These are phyloP conservation scores for Alternaria sp. DNA, from an alignment of 2,329 filamentous ascomycete species.

Conservation along the genomic window DNA sequence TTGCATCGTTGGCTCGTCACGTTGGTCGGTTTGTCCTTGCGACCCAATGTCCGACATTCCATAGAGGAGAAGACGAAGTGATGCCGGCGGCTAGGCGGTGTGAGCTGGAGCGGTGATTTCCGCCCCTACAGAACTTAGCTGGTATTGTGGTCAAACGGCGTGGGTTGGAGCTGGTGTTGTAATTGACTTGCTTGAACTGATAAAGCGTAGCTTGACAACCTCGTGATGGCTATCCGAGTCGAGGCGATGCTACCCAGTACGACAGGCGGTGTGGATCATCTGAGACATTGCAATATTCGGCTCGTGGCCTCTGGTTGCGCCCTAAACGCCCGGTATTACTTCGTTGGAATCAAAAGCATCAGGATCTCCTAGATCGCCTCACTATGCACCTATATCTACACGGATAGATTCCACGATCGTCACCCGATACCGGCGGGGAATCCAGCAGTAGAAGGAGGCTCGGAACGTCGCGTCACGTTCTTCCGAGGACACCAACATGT, in stretches of 20 bases:
- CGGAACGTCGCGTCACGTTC: neutral
- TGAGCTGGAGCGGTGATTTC: neutral
- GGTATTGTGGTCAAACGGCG: neutral
- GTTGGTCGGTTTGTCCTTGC: neutral
- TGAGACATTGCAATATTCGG: neutral
- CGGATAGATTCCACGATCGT: neutral
- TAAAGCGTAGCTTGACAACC: neutral
- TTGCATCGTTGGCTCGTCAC: fast-evolving
- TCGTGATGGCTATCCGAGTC: neutral
- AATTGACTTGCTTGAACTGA: neutral
- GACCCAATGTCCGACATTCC: neutral
- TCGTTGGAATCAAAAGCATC: neutral
- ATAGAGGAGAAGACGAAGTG: neutral
- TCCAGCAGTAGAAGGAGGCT: neutral
- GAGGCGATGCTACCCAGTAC: neutral
- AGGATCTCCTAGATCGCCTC: neutral
- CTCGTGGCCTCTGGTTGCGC: neutral
- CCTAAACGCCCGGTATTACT: neutral
- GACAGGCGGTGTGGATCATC: neutral
- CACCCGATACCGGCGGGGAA: neutral
- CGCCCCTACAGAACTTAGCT: neutral
- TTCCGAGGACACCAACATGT: neutral
- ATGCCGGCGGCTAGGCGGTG: neutral
- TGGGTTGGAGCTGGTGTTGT: neutral
- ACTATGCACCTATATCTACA: neutral